A percentile compares a stretch with the other conserved stretches of the same genome.
These are phyloP conservation scores for Cephaloascus fragrans DNA, from an alignment of 805 yeast species.

Conservation along the genomic window DNA sequence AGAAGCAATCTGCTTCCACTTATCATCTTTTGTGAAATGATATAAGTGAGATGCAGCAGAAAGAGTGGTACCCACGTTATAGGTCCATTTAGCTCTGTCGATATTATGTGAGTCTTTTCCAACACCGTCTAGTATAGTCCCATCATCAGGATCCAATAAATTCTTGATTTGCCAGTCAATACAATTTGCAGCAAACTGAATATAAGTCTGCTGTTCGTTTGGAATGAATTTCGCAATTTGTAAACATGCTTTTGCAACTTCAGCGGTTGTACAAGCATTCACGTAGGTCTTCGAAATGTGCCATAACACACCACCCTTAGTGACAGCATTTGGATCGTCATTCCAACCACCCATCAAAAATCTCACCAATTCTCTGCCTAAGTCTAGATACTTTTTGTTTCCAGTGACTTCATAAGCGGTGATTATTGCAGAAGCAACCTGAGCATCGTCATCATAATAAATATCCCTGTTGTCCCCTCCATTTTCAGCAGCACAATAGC, in stretches of 20 bases:
- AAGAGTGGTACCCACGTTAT: slow-evolving; percentile 58
- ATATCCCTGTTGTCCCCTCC: slow-evolving; percentile 51
- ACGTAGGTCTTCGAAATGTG: slow-evolving; percentile 50
- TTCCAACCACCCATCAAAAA: slow-evolving; percentile 62
- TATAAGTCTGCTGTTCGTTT: slow-evolving; percentile 31
- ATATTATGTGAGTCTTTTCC: slow-evolving; percentile 31
- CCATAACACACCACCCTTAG: slow-evolving; percentile 61
- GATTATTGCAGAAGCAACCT: slow-evolving; percentile 54
- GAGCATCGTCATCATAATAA: slow-evolving; percentile 71
- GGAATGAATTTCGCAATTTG: slow-evolving; percentile 46
- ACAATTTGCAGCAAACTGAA: slow-evolving; percentile 51
- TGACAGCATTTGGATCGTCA: slow-evolving; percentile 25
- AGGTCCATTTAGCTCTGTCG: slow-evolving; percentile 51
- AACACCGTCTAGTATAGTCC: slow-evolving; percentile 53
- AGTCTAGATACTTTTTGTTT: slow-evolving; percentile 39
- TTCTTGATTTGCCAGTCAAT: slow-evolving; percentile 45
- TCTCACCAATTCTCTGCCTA: slow-evolving; percentile 46
- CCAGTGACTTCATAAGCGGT: slow-evolving; percentile 63
- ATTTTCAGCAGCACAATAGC: slow-evolving; percentile 59
- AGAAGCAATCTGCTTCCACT: slow-evolving; percentile 38
- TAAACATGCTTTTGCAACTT: slow-evolving; percentile 53
- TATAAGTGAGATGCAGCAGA: slow-evolving; percentile 44
- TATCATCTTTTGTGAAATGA: slow-evolving; percentile 35
- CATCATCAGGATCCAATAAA: slow-evolving; percentile 44
- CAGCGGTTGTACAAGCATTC: slow-evolving; percentile 60